A percentile compares a stretch with the other conserved stretches of the same genome.
Conservation (phyloP, 2,329 filamentous ascomycete species). For the Ceratocystiopsis brevicomis region DNA sequence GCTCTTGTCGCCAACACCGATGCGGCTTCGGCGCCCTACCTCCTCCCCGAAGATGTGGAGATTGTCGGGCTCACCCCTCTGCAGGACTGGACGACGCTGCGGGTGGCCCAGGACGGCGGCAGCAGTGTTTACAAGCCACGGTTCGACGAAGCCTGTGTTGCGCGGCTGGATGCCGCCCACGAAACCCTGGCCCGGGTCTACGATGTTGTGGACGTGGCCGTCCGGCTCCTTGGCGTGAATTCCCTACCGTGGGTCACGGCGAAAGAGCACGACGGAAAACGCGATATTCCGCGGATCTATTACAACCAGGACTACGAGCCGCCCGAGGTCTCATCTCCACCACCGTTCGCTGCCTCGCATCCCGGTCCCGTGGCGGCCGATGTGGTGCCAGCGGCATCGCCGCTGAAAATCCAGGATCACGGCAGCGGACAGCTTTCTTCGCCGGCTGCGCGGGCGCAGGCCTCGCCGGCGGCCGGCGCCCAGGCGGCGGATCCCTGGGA, state of each 20-base stretch:
- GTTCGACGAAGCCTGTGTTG: constrained; percentile 6
- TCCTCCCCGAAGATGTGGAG: constrained; percentile 32
- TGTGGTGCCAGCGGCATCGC: too few species aligned
- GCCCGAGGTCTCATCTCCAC: not conserved
- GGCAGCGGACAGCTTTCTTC: too few species aligned
- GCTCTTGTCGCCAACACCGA: constrained; percentile 22
- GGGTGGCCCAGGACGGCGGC: not conserved
- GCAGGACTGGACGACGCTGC: constrained; percentile 9
- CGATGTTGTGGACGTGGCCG: constrained; percentile 9
- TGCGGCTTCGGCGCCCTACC: constrained; percentile 24
- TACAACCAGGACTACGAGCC: constrained; percentile 4
- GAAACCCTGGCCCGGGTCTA: constrained; percentile 10
- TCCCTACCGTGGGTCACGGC: constrained; percentile 6
- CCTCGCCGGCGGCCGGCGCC: too few species aligned
- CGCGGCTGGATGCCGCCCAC: constrained; percentile 2
- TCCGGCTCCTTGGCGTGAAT: constrained; percentile 6
- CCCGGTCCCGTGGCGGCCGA: too few species aligned
- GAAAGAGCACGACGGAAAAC: not conserved
- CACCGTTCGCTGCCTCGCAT: too few species aligned
- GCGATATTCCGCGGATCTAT: constrained; percentile 4
- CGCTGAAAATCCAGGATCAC: too few species aligned
- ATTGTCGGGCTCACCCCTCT: constrained; percentile 26
- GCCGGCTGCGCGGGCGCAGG: too few species aligned
- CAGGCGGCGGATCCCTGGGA: too few species aligned
- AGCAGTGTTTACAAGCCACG: constrained; percentile 5